Base-by-base conservation (phyloP, 495 filamentous ascomycete species). In the Cenococcum geophilum region DNA sequence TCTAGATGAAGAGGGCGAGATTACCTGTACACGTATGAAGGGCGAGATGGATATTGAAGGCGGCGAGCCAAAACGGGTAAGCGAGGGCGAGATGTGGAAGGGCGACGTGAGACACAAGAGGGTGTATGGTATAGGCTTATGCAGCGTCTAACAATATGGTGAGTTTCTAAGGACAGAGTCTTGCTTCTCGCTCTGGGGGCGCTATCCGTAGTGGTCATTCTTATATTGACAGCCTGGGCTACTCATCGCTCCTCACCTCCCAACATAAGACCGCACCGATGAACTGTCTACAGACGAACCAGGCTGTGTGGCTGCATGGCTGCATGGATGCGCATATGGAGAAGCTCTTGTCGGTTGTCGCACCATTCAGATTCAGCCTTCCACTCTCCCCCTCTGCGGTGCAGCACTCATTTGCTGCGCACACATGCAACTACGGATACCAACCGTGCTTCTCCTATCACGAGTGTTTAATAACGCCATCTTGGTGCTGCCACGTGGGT, bases 31-130 rank as follows among this genome's bases (percentile, higher is more conserved):
- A 52, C 49, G 18, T 27, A 6, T 23, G 25, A 52, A 52, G 49
- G 49, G 49, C 49, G 49, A 52, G 21, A 52, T 23, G 20, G 49
- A 52, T 52, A 52, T 52, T 52, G 20, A 52, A 52, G 49, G 49
- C 49, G 49, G 6, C 49, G 25, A 52, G 4, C 25, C 20, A 52
- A 25, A 52, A 23, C 20, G 25, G 45, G 49, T 52, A 52, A 52
- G 49, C 49, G 49, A 0, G 10, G 49, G 25, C 20, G 25, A 23
- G 49, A 25, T 23, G 25, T 16, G 14, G 40, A 45, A 52, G 49
- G 49, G 49, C 49, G 21, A 52, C 23, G 49, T 25, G 14, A 52
- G 23, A 52, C 6, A 32, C 10, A 52, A 52, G 20, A 9, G 18
- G 49, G 22, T 52, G 49, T 52, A 32, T 6, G 4, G 0, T 52